Conservation (phyloP, 148 eudicot species). For the Rheum nobile region DNA sequence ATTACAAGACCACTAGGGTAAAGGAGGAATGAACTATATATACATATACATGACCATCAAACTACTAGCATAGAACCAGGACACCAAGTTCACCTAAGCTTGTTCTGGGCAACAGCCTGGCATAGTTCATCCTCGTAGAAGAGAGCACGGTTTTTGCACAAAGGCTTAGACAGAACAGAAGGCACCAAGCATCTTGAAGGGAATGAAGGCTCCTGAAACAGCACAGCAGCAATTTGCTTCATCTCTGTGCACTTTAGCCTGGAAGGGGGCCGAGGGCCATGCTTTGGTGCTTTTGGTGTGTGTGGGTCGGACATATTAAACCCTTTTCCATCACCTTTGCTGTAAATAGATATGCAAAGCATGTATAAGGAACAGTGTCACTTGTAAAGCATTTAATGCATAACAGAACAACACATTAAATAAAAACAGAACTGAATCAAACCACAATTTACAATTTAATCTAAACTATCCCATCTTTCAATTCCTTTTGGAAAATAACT, state of each 20-base stretch:
- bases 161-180: conserved; percentile 60
- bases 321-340: conserved; percentile 56
- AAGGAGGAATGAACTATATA: neutral
- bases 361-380: neutral
- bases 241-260: conserved; percentile 69
- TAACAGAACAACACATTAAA: neutral
- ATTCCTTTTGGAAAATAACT: neutral
- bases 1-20: conserved; percentile 7
- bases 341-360: conserved; percentile 17
- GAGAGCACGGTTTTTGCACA: conserved; percentile 70
- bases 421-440: neutral
- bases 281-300: conserved; percentile 98
- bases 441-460: neutral
- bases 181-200: conserved; percentile 71
- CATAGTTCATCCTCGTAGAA: conserved; percentile 92
- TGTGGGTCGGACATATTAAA: conserved; percentile 37
- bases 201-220: conserved; percentile 72
- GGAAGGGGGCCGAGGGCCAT: conserved; percentile 82
- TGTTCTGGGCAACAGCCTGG: conserved; percentile 94
- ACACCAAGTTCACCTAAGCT: conserved; percentile 47
- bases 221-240: conserved; percentile 82
- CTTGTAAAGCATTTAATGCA: neutral
- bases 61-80: neutral
- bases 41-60: neutral
- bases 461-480: neutral